phyloP scores from a whole-genome alignment of 495 filamentous ascomycete species.

The Penicillium dipodomyicola region DNA sequence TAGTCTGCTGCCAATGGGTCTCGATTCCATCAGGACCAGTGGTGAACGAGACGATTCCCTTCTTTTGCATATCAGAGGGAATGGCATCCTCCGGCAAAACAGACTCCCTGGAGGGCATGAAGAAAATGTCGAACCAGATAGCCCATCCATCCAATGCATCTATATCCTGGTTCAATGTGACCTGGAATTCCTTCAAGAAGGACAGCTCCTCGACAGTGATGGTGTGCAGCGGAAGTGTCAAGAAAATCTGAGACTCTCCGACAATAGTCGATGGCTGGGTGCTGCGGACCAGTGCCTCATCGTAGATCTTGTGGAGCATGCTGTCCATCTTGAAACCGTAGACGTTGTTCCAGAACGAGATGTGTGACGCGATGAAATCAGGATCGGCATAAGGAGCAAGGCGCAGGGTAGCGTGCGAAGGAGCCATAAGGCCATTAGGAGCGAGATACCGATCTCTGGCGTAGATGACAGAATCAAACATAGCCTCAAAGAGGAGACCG shows the following conservation, averaged over 20 bases:
- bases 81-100: conserved; percentile 43
- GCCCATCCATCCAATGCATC: conserved; percentile 58
- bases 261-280: conserved; percentile 44
- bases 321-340: conserved; percentile 57
- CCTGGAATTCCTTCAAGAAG: conserved; percentile 55
- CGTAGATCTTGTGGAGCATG: conserved; percentile 57
- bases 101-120: conserved; percentile 49
- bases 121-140: conserved; percentile 67
- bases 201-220: conserved; percentile 55
- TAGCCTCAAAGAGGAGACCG: conserved; percentile 86
- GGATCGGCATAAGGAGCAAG: conserved; percentile 83
- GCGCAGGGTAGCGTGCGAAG: conserved; percentile 82
- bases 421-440: conserved; percentile 79
- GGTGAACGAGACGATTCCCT: conserved; percentile 51
- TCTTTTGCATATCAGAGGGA: conserved; percentile 45
- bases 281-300: conserved; percentile 57
- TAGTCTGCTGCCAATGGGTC: conserved; percentile 55
- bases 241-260: conserved; percentile 51
- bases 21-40: conserved; percentile 51
- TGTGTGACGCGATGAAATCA: conserved; percentile 66
- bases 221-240: conserved; percentile 54
- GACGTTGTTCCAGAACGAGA: conserved; percentile 69
- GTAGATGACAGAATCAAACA: conserved; percentile 91
- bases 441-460: conserved; percentile 81
- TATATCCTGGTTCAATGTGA: conserved; percentile 53